Percentiles rank a stretch among this genome's conserved stretches.
Evolutionary conservation across 495 filamentous ascomycete genomes (phyloP).

Genomic region (Aspergillus homomorphus): DNA sequence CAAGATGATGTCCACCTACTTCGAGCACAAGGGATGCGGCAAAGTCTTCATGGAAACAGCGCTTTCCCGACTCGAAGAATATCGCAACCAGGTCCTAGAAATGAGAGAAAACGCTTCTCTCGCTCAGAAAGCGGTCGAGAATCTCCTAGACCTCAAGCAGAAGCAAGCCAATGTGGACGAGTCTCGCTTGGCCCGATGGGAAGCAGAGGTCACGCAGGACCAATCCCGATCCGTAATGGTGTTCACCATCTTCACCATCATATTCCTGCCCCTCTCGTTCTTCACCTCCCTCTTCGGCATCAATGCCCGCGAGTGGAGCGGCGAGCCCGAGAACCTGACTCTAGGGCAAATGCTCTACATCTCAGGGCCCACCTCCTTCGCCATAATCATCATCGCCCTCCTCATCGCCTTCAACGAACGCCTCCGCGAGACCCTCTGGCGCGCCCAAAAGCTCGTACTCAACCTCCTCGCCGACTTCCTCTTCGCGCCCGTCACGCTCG

Average conservation of each 20-base stretch:
- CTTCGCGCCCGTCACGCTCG: conserved; percentile 15
- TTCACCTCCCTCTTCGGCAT: conserved; percentile 67
- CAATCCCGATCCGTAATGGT: conserved; percentile 66
- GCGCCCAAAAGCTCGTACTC: conserved; percentile 27
- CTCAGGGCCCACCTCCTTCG: conserved; percentile 37
- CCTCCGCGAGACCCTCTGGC: conserved; percentile 31
- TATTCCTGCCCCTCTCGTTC: conserved; percentile 64
- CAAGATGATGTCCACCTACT: conserved; percentile 46
- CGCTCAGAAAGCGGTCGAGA: conserved; percentile 51
- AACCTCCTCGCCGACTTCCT: conserved; percentile 23
- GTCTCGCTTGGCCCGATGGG: conserved; percentile 59
- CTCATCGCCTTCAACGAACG: conserved; percentile 43
- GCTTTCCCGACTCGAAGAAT: conserved; percentile 51
- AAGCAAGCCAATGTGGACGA: conserved; percentile 69
- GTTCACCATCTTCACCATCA: conserved; percentile 66
- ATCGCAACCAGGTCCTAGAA: conserved; percentile 52
- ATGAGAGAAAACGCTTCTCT: conserved; percentile 53
- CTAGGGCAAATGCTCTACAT: conserved; percentile 36
- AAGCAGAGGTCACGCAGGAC: conserved; percentile 60
- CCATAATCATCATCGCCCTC: conserved; percentile 42
- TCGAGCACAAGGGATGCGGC: conserved; percentile 29
- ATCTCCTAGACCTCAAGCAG: conserved; percentile 65
- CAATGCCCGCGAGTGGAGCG: conserved; percentile 63
- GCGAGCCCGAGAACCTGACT: conserved; percentile 28
- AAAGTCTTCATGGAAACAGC: conserved; percentile 50